Conservation (phyloP, 106 monocot genomes). For the Dioscorea dumetorum region DNA sequence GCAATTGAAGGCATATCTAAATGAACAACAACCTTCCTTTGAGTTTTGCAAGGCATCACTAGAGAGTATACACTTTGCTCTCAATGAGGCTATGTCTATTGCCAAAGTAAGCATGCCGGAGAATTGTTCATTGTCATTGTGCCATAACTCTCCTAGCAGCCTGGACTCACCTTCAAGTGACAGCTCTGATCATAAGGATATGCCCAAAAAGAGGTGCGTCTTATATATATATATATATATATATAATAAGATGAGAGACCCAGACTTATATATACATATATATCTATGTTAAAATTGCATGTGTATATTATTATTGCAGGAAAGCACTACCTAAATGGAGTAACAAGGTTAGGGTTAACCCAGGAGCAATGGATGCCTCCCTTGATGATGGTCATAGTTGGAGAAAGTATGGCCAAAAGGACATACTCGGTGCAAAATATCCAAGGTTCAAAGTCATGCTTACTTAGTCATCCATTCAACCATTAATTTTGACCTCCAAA, state of each 20-base stretch:
- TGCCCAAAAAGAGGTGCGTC: slow-evolving; percentile 20
- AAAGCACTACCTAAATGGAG: slow-evolving; percentile 22
- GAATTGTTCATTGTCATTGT: not conserved
- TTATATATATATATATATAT: no score
- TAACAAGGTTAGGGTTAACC: slow-evolving; percentile 7
- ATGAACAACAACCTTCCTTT: not conserved
- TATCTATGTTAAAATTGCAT: no score
- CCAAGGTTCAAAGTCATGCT: slow-evolving; percentile 26
- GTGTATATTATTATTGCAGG: slow-evolving; percentile 10
- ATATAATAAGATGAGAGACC: no score
- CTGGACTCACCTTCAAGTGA: slow-evolving; percentile 8
- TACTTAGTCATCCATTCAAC: no score
- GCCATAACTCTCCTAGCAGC: not conserved
- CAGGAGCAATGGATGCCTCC: slow-evolving; percentile 15
- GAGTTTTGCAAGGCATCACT: slow-evolving; percentile 5
- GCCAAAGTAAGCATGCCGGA: not conserved
- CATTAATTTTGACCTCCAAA: not conserved
- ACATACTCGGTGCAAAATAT: slow-evolving; percentile 39
- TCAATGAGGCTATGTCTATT: slow-evolving; percentile 15
- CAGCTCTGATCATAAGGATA: slow-evolving; percentile 19
- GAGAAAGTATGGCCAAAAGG: slow-evolving; percentile 70
- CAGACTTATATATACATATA: no score
- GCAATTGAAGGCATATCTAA: slow-evolving; percentile 13
- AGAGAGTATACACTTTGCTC: slow-evolving; percentile 7
- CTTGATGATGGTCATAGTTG: slow-evolving; percentile 46